phyloP scores from a whole-genome alignment of 495 filamentous ascomycete genomes.

The Symbiotaphrina buchneri region DNA sequence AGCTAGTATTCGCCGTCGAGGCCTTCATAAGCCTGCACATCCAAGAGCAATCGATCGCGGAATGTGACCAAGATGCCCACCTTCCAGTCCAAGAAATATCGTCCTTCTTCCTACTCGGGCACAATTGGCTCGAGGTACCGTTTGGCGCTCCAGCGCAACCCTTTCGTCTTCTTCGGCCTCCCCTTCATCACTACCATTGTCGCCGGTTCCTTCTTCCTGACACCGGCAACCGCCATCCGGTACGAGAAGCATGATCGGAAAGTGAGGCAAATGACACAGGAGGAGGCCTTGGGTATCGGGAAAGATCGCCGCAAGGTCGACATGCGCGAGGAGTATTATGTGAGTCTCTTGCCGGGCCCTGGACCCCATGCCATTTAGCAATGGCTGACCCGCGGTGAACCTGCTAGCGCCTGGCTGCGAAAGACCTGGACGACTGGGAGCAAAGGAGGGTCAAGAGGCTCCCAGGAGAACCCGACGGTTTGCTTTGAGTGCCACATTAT shows the following conservation, averaged over 20 bases:
- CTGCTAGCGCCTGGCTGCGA: conserved; percentile 56
- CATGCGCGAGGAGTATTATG: conserved; percentile 85
- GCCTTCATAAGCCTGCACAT: too few species aligned
- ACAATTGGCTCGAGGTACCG: conserved; percentile 63
- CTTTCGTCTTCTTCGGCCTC: conserved; percentile 88
- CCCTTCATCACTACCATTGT: conserved; percentile 85
- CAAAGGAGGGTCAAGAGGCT: conserved; percentile 79
- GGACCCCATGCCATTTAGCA: too few species aligned
- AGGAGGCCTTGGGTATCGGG: conserved; percentile 66
- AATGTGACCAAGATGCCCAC: conserved; percentile 42
- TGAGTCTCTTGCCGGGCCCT: conserved; percentile 27
- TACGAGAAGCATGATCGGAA: conserved; percentile 86
- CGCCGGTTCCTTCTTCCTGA: conserved; percentile 84
- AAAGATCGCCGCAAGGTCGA: conserved; percentile 49
- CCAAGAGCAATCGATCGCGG: too few species aligned
- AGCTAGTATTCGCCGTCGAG: too few species aligned
- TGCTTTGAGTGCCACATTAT: too few species aligned
- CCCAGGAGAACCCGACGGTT: conserved; percentile 71
- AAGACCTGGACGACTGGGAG: conserved; percentile 92
- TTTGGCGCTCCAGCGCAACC: conserved; percentile 38
- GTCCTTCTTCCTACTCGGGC: conserved; percentile 28
- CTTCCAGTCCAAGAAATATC: conserved; percentile 52
- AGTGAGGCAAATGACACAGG: conserved; percentile 54
- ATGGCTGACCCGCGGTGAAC: conserved; percentile 3
- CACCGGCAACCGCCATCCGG: conserved; percentile 75